Evolutionary conservation across 306 rosid genomes (phyloP), one percentile per base, ranked within the genome.

Genomic region (Citrullus amarus): DNA sequence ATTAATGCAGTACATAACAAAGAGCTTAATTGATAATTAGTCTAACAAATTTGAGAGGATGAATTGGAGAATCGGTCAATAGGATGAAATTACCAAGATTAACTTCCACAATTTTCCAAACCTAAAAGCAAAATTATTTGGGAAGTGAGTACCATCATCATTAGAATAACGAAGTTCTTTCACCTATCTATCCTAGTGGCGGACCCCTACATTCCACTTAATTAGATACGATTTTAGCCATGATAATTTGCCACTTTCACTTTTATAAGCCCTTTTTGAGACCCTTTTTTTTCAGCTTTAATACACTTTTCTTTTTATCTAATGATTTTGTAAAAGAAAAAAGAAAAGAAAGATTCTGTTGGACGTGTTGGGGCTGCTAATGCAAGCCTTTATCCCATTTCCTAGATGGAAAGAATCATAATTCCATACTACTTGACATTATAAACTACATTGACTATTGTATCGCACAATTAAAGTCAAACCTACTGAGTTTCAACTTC

Each of bases 151-250:
- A 69, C 43, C 6, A 43, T 43, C 6, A 20, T 22, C 6, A 44
- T 20, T 6, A 2, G 34, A 15, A 44, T 20, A 44, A 43, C n/a
- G 43, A 69, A 43, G 59, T 72, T 72, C 8, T 28, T 72, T 59
- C 43, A 50, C 59, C 77, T 7, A 50, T 48, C 77, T 14, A 50
- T 48, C 59, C 41, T 38, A 61, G 73, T 67, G 82, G 83, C 78
- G 81, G 84, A 51, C 68, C 84, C 81, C 81, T 83, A 78, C 81
- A 80, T 86, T 59, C 85, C 88, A 86, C 86, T 86, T 50, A 83
- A 39, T 22, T 78, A 62, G 71, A 57, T 66, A 83, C 76, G 81
- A 86, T 80, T 70, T 79, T 78, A 83, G 57, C 63, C 84, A 48
- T 74, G 68, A 82, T 58, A 76, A 30, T 72, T 79, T 55, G 55